Percentiles rank a stretch among this genome's conserved stretches.
Evolutionary conservation across 768 basidiomycete genomes (phyloP).

Genomic region (Leccinum variicolor): DNA sequence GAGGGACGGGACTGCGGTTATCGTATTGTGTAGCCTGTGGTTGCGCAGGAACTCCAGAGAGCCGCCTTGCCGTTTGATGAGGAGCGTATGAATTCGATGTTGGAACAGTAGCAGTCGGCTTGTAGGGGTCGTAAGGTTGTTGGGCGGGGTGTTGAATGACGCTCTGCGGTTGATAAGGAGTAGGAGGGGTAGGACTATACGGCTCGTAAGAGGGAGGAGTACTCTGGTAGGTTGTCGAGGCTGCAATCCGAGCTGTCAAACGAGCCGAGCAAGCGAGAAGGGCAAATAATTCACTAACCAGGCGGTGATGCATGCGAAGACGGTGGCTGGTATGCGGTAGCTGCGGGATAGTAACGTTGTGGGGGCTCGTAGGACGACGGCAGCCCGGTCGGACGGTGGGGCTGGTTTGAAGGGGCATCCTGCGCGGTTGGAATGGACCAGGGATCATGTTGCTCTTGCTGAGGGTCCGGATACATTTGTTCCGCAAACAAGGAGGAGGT

Average conservation of each 20-base stretch:
- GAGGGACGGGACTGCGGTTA: constrained; percentile 21
- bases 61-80: constrained; percentile 12
- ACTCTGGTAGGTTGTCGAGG: constrained; percentile 10
- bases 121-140: constrained; percentile 36
- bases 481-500: constrained; percentile 40
- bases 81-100: constrained; percentile 22
- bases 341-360: constrained; percentile 32
- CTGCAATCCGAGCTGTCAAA: constrained; percentile 8
- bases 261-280: neutral
- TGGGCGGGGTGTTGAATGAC: constrained; percentile 15
- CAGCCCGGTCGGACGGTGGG: constrained; percentile 11
- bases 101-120: constrained; percentile 19
- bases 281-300: constrained; percentile 20
- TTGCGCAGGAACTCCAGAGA: constrained; percentile 14
- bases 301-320: constrained; percentile 13
- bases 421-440: constrained; percentile 26
- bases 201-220: constrained; percentile 22
- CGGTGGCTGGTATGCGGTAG: constrained; percentile 25
- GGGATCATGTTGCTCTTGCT: constrained; percentile 23
- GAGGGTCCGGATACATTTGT: constrained; percentile 27
- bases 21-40: constrained; percentile 33
- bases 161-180: constrained; percentile 14
- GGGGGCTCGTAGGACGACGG: constrained; percentile 24
- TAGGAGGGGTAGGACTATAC: constrained; percentile 19
- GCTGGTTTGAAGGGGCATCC: constrained; percentile 11